Evolutionary conservation across 2,329 filamentous ascomycete species (phyloP).

Genomic region (Paecilomyces sp.): DNA sequence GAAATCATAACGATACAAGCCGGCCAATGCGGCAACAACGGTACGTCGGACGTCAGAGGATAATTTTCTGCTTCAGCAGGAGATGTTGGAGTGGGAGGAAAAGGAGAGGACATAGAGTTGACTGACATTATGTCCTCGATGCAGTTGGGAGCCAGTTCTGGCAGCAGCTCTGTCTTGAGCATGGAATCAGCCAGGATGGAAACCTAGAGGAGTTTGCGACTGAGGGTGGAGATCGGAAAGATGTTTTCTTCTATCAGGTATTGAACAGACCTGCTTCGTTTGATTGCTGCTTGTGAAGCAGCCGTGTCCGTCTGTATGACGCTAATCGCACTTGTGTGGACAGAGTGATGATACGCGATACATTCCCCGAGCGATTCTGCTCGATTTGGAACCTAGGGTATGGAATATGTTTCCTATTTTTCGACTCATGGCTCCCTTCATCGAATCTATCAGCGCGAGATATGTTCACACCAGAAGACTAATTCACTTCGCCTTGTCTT

Average conservation of each 20-base stretch:
- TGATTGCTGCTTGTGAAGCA: neutral
- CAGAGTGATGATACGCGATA: slow-evolving; percentile 97
- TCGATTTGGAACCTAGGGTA: slow-evolving; percentile 89
- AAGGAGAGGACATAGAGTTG: neutral
- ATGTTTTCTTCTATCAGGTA: slow-evolving; percentile 94
- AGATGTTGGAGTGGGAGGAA: slow-evolving; percentile 8
- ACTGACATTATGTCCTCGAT: slow-evolving; percentile 21
- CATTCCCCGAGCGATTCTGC: slow-evolving; percentile 89
- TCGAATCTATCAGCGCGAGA: slow-evolving; percentile 1
- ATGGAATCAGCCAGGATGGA: slow-evolving; percentile 94
- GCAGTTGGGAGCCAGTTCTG: slow-evolving; percentile 95
- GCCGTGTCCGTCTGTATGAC: slow-evolving; percentile 1
- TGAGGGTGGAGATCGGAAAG: slow-evolving; percentile 94
- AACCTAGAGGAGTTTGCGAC: slow-evolving; percentile 97
- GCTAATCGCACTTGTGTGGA: neutral
- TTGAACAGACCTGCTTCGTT: neutral
- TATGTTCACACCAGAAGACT: neutral
- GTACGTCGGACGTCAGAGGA: slow-evolving; percentile 49
- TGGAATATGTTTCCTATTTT: slow-evolving; percentile 10
- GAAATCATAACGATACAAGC: slow-evolving; percentile 99
- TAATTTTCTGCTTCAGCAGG: neutral
- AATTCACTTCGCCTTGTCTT: neutral
- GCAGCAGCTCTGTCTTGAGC: slow-evolving; percentile 97
- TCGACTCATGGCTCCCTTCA: slow-evolving; percentile 4
- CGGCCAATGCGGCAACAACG: slow-evolving; percentile 98